These are phyloP conservation scores for Mycena vitilis DNA, from an alignment of 768 basidiomycete genomes.

Conservation along the genomic window DNA sequence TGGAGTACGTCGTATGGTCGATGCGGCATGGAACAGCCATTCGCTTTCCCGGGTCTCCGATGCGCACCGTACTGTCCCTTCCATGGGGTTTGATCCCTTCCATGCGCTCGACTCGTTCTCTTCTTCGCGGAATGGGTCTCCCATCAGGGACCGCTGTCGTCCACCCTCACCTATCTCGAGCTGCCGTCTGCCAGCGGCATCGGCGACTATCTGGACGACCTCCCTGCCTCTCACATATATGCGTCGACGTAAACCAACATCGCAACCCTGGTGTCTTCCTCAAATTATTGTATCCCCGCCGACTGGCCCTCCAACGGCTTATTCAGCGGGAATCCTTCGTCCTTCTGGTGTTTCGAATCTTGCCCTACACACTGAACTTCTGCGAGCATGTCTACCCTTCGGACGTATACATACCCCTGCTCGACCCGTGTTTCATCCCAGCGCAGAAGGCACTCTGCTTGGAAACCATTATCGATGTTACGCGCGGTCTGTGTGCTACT, in stretches of 20 bases:
- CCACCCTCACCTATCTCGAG: conserved; percentile 11
- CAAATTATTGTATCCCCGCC: neutral
- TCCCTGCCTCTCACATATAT: conserved; percentile 11
- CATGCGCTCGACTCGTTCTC: neutral
- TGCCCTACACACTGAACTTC: neutral
- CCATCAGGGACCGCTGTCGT: neutral
- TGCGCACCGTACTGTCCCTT: conserved; percentile 3
- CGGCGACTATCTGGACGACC: conserved; percentile 1
- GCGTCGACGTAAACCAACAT: conserved; percentile 1
- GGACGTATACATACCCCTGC: neutral
- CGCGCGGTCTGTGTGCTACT: neutral
- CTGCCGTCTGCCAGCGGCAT: conserved; percentile 8
- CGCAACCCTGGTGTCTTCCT: neutral
- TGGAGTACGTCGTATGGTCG: conserved; percentile 11
- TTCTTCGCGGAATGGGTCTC: neutral
- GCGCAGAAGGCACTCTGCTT: conserved; percentile 3
- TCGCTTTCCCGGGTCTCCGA: neutral
- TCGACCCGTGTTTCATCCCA: neutral
- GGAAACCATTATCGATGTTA: conserved; percentile 1
- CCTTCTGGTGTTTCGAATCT: conserved; percentile 7
- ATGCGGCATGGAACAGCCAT: conserved; percentile 3
- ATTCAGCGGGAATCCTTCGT: neutral
- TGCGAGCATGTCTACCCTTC: neutral
- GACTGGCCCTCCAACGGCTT: neutral
- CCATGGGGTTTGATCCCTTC: neutral